phyloP scores from a whole-genome alignment of 2,329 filamentous ascomycete species.

The Biscogniauxia sp. region DNA sequence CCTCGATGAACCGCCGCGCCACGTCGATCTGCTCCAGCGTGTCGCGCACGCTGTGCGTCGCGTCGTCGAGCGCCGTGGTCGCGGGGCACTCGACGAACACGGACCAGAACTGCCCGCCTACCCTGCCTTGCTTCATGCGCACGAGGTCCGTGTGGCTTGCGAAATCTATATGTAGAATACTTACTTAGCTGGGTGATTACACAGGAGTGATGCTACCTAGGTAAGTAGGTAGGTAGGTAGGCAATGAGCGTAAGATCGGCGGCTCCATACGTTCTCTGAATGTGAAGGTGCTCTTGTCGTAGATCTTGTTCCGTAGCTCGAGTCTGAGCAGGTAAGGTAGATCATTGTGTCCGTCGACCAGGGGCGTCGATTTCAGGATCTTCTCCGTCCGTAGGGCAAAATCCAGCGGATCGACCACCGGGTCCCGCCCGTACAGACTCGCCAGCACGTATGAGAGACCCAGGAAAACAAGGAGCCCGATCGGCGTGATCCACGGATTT shows the following conservation, averaged over 20 bases:
- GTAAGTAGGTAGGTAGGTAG: too few relatives aligned
- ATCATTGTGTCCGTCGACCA: constrained; percentile 28
- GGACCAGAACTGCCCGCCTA: constrained; percentile 68
- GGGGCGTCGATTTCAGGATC: constrained; percentile 18
- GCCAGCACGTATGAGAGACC: constrained; percentile 5
- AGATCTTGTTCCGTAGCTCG: constrained; percentile 24
- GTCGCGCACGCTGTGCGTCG: constrained; percentile 55
- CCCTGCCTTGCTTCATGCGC: constrained; percentile 53
- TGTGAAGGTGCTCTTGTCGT: constrained; percentile 10
- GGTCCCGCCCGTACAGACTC: constrained; percentile 6
- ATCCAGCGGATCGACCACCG: constrained; percentile 17
- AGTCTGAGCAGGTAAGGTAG: constrained; percentile 24
- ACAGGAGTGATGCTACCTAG: too few relatives aligned
- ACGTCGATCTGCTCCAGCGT: constrained; percentile 64
- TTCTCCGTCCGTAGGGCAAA: constrained; percentile 18
- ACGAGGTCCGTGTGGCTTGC: constrained; percentile 62
- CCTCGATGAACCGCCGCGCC: constrained; percentile 52
- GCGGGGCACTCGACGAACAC: constrained; percentile 64
- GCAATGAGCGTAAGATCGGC: not conserved
- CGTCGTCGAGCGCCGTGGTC: constrained; percentile 49
- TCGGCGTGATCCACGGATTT: constrained; percentile 5
- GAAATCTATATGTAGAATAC: constrained; percentile 33
- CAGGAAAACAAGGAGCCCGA: constrained; percentile 7
- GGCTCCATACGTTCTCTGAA: constrained; percentile 7
- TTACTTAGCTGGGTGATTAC: not conserved